Conservation (phyloP, 1,139 yeast genomes). For the Debaryomyces robertsiae region DNA sequence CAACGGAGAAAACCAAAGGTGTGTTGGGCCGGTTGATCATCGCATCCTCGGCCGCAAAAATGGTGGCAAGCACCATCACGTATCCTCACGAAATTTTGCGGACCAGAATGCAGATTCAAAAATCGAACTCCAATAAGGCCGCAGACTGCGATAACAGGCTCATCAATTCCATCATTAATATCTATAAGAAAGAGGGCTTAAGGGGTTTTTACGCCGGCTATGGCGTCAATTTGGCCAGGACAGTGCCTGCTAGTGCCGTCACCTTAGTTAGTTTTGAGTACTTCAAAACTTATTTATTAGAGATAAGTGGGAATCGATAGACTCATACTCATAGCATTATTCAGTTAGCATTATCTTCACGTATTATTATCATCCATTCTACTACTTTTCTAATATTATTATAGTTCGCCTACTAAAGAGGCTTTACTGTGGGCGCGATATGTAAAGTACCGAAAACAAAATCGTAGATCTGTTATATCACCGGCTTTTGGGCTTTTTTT, state of each 20-base stretch:
- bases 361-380: constrained; percentile 1
- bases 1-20: constrained; percentile 24
- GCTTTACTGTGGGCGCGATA: no score
- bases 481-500: no score
- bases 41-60: constrained; percentile 83
- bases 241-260: constrained; percentile 94
- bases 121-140: constrained; percentile 15
- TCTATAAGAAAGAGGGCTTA: constrained; percentile 72
- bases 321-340: constrained; percentile 10
- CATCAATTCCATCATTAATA: constrained; percentile 37
- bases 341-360: constrained; percentile 7
- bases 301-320: constrained; percentile 31
- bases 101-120: constrained; percentile 79
- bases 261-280: constrained; percentile 93
- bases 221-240: constrained; percentile 79
- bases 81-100: constrained; percentile 96
- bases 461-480: background rate
- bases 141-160: constrained; percentile 21
- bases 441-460: background rate
- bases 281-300: constrained; percentile 62
- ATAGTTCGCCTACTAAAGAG: no score
- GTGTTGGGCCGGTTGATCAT: constrained; percentile 49
- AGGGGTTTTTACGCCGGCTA: constrained; percentile 90
- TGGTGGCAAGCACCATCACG: constrained; percentile 86
- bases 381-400: background rate